phyloP scores from a whole-genome alignment of 129 eudicot genomes.

The Apium graveolens region DNA sequence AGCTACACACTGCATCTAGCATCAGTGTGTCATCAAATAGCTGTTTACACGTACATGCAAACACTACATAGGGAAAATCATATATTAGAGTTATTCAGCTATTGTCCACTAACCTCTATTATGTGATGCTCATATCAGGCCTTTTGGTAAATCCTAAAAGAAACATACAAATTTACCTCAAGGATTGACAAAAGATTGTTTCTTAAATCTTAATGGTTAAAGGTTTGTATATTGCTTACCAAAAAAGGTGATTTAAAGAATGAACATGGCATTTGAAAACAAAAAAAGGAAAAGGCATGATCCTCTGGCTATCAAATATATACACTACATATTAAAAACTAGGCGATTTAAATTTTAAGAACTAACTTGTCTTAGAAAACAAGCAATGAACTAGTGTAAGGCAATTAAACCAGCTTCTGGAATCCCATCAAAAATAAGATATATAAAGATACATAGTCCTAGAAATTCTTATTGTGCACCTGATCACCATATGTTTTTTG shows the following conservation, averaged over 20 bases:
- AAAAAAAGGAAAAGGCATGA: background rate
- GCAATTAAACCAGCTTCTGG: background rate
- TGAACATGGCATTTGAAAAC: background rate
- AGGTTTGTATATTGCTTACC: background rate
- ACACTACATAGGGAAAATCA: background rate
- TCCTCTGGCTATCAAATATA: background rate
- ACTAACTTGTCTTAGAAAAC: background rate
- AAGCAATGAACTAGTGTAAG: background rate
- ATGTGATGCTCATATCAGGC: background rate
- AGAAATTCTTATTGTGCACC: constrained; percentile 8
- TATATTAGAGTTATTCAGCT: background rate
- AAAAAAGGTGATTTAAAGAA: background rate
- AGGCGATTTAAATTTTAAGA: background rate
- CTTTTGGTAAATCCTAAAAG: background rate
- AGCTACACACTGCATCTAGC: background rate
- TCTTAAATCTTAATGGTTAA: background rate
- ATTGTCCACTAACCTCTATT: background rate
- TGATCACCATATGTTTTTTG: constrained; percentile 48
- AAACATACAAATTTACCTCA: background rate
- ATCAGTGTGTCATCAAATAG: background rate
- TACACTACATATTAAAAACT: background rate
- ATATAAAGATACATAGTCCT: background rate
- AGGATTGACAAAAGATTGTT: background rate
- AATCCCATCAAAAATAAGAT: background rate
- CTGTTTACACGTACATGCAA: background rate